Conservation (phyloP, 108 stramenopile genomes). For the Asterionellopsis glacialis region DNA sequence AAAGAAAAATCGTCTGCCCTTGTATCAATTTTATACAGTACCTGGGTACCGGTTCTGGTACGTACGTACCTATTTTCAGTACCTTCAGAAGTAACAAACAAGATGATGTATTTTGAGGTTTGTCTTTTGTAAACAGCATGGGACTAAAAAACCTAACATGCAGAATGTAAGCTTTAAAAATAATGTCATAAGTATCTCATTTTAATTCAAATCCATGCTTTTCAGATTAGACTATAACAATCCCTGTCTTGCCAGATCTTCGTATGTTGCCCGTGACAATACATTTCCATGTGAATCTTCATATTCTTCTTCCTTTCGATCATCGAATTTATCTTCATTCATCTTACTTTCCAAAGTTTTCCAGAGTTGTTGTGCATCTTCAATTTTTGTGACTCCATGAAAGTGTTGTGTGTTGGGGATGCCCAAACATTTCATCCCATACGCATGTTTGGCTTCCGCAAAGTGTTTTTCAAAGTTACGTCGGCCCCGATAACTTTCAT, state of each 20-base stretch:
- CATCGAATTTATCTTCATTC: slow-evolving; percentile 75
- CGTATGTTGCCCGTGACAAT: slow-evolving; percentile 86
- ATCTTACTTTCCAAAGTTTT: slow-evolving; percentile 68
- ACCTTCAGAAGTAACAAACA: too few species aligned
- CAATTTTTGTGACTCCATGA: slow-evolving; percentile 96
- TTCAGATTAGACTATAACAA: slow-evolving; percentile 47
- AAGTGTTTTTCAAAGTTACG: slow-evolving; percentile 95
- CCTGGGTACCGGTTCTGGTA: too few species aligned
- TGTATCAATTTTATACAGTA: too few species aligned
- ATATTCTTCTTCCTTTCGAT: slow-evolving; percentile 91
- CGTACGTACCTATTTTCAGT: too few species aligned
- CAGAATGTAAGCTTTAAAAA: too few species aligned
- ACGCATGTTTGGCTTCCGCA: slow-evolving; percentile 93
- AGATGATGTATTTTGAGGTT: too few species aligned
- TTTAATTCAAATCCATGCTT: too few species aligned
- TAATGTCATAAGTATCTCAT: too few species aligned
- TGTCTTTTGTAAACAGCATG: too few species aligned
- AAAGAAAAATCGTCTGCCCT: too few species aligned
- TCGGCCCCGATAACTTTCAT: slow-evolving; percentile 92
- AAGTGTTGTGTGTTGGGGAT: slow-evolving; percentile 99
- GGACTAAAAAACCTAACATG: slow-evolving; percentile 3
- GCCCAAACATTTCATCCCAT: slow-evolving; percentile 96
- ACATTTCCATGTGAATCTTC: slow-evolving; percentile 99
- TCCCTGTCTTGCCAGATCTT: slow-evolving; percentile 94
- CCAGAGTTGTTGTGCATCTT: slow-evolving; percentile 94